These are phyloP conservation scores for Pseudogymnoascus sp. DNA, from an alignment of 2,329 filamentous ascomycete genomes.

Conservation along the genomic window DNA sequence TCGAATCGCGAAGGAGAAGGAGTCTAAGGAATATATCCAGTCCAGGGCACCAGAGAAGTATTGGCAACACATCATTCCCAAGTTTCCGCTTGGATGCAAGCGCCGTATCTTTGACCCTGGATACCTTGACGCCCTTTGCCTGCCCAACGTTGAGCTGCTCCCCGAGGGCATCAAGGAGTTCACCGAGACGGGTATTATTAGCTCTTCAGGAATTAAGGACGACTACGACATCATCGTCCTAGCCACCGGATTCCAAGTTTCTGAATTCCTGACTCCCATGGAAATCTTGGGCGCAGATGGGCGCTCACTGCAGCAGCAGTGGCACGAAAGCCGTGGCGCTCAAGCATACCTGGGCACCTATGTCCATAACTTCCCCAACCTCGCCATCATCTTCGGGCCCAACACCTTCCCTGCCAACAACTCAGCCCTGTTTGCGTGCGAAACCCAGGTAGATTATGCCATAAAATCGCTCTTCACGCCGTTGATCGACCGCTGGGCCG, in stretches of 20 bases:
- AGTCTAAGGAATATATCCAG: constrained; percentile 18
- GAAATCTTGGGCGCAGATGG: constrained; percentile 23
- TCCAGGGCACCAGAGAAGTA: constrained; percentile 39
- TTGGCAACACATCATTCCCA: constrained; percentile 46
- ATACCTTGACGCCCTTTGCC: constrained; percentile 35
- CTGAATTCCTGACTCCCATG: constrained; percentile 29
- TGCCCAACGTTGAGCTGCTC: constrained; percentile 31
- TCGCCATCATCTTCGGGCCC: constrained; percentile 21
- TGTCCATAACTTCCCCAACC: constrained; percentile 25
- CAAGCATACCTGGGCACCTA: constrained; percentile 25
- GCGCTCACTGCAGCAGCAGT: constrained; percentile 23
- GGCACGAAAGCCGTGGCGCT: constrained; percentile 25
- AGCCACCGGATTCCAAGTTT: constrained; percentile 25
- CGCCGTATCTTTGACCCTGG: constrained; percentile 25
- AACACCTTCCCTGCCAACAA: constrained; percentile 27
- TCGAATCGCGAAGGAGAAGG: constrained; percentile 13
- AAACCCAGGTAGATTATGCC: constrained; percentile 26
- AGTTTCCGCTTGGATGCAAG: constrained; percentile 29
- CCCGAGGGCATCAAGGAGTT: constrained; percentile 11
- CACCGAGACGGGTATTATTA: constrained; percentile 11
- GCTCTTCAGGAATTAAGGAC: background rate
- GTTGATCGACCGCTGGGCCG: constrained; percentile 26
- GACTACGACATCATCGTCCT: constrained; percentile 14
- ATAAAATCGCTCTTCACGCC: constrained; percentile 25
- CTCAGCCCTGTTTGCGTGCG: constrained; percentile 26